Evolutionary conservation across 2,329 filamentous ascomycete genomes (phyloP), one percentile per base, ranked within the genome.

Genomic region (Neocucurbitaria cava): DNA sequence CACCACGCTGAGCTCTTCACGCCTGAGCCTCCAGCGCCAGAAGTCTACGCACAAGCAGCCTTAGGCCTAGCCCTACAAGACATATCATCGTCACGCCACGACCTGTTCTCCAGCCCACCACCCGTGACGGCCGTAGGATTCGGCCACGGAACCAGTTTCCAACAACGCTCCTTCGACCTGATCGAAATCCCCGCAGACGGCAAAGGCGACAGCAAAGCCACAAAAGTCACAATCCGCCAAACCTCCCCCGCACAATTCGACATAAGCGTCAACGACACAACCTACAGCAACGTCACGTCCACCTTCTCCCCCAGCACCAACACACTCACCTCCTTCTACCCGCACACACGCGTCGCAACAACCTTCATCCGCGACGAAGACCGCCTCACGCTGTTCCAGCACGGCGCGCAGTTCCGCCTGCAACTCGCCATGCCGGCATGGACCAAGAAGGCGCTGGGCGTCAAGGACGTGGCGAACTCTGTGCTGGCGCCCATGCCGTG

Each of bases 401-500:
- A 81, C 33, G 86, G 86, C 3, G 78, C 76, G 18, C 85, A 87
- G 59, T 84, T 86, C 66, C 79, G 82, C 1, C 75, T 89, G 4
- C 75, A 78, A 9, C 76, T 86, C 20, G 79, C 82, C 0, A 75
- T 80, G 40, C 92, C 94, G 0, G 81, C 82, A 40, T 99, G 93
- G 92, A 89, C 90, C 53, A 90, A 92, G 66, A 94, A 96, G 77
- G 92, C 92, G 0, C 81, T 97, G 7, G 93, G 94, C 0, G 79
- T 90, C 58, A 93, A 91, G 73, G 91, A 96, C 69, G 84, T 85
- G 0, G 83, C 87, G 6, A 93, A 94, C 55, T 95, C 89, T 48
- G 92, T 98, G 1, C 83, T 91, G 21, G 92, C 95, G 20, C 95
- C 95, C 0, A 99, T 99, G 95, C 95, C 95, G 1, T 98, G 95